These are phyloP conservation scores for Scorias spongiosa DNA, from an alignment of 2,329 filamentous ascomycete genomes.

Conservation along the genomic window DNA sequence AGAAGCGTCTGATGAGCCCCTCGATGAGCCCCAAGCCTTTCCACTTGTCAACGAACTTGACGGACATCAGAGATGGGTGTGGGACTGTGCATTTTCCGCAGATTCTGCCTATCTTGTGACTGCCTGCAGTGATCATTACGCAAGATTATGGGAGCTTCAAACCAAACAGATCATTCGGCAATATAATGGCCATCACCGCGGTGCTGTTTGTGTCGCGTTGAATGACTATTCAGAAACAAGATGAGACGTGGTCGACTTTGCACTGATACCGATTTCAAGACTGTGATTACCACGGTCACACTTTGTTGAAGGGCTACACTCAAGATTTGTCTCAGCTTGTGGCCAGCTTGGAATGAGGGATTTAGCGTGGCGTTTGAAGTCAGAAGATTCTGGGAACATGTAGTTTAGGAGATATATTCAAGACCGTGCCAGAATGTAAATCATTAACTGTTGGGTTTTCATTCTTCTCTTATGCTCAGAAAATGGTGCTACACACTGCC, in stretches of 20 bases:
- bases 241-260: slow-evolving; percentile 2
- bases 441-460: no score
- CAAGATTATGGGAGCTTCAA: slow-evolving; percentile 73
- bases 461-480: no score
- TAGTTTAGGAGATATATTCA: no score
- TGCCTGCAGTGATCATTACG: slow-evolving; percentile 86
- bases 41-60: slow-evolving; percentile 75
- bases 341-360: no score
- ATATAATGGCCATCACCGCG: slow-evolving; percentile 87
- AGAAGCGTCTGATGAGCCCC: slow-evolving; percentile 19
- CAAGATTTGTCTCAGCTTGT: no score
- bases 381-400: no score
- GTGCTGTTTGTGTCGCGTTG: slow-evolving; percentile 79
- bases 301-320: no score
- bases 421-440: no score
- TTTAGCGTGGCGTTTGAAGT: no score
- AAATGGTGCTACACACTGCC: no score
- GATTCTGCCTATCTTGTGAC: slow-evolving; percentile 89
- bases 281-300: no score
- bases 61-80: slow-evolving; percentile 90
- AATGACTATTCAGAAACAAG: slow-evolving; percentile 46
- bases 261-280: no score
- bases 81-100: slow-evolving; percentile 91
- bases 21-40: slow-evolving; percentile 39
- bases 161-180: slow-evolving; percentile 84